phyloP scores from a whole-genome alignment of 352 stramenopile genomes.

The Pseudoperonospora humuli region DNA sequence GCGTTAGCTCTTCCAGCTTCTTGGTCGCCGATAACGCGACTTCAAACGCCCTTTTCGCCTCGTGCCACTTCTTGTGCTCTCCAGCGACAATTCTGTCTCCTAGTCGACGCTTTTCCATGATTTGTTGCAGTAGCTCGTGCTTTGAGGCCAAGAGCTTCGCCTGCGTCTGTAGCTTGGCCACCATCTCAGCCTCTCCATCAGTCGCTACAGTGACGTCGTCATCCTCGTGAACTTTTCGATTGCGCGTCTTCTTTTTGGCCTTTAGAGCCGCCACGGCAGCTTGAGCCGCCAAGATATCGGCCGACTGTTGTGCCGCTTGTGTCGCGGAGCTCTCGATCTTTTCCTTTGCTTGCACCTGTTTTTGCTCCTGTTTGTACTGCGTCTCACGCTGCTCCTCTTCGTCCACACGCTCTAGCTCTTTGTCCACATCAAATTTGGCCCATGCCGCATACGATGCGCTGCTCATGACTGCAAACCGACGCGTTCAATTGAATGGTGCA shows the following conservation, averaged over 20 bases:
- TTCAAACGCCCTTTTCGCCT: conserved; percentile 25
- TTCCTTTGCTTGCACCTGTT: conserved; percentile 39
- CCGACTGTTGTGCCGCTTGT: conserved; percentile 38
- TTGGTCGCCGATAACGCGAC: conserved; percentile 23
- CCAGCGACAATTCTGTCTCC: conserved; percentile 27
- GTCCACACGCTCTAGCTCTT: conserved; percentile 52
- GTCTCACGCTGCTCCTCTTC: conserved; percentile 22
- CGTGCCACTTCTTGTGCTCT: not conserved
- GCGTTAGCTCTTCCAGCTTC: conserved; percentile 33
- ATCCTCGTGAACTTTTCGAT: not conserved
- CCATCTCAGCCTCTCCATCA: not conserved
- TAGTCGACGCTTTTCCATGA: conserved; percentile 30
- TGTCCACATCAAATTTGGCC: conserved; percentile 61
- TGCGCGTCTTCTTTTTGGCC: conserved; percentile 30
- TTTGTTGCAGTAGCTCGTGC: conserved; percentile 42
- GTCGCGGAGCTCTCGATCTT: conserved; percentile 38
- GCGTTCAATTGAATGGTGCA: not conserved
- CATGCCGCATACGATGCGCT: conserved; percentile 45
- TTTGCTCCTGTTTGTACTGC: conserved; percentile 25
- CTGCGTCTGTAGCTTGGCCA: conserved; percentile 20
- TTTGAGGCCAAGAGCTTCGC: conserved; percentile 37
- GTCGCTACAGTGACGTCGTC: not conserved
- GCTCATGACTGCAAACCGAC: conserved; percentile 25
- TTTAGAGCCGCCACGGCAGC: conserved; percentile 60
- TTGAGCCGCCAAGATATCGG: conserved; percentile 52